A percentile compares a stretch with the other conserved stretches of the same genome.
These are phyloP conservation scores for Fonsecaea multimorphosa DNA, from an alignment of 2,329 filamentous ascomycete species.

Conservation along the genomic window DNA sequence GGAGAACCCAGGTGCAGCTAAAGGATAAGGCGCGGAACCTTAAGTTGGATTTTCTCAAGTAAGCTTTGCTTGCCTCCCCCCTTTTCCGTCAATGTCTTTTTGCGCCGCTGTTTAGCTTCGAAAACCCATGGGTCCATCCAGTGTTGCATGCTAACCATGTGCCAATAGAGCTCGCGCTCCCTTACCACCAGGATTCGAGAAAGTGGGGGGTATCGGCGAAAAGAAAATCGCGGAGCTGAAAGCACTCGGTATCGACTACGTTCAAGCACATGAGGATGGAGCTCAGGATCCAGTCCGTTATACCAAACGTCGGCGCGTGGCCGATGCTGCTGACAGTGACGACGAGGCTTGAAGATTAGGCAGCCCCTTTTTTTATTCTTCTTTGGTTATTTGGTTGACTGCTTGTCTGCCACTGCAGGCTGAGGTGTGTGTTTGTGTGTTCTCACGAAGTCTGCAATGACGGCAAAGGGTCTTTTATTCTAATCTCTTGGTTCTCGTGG, in stretches of 20 bases:
- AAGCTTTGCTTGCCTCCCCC: not conserved
- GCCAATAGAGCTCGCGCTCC: slow-evolving; percentile 22
- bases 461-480: too few relatives aligned
- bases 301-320: not conserved
- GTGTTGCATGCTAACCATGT: not conserved
- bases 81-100: not conserved
- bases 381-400: not conserved
- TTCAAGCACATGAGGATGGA: slow-evolving; percentile 13
- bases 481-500: too few relatives aligned
- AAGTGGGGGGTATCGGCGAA: slow-evolving; percentile 32
- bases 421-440: not conserved
- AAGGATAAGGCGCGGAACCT: slow-evolving; percentile 63
- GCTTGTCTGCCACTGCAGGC: not conserved
- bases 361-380: not conserved
- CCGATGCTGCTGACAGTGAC: slow-evolving; percentile 13
- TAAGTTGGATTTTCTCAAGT: slow-evolving; percentile 53
- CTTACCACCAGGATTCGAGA: slow-evolving; percentile 34
- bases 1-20: slow-evolving; percentile 59
- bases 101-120: not conserved
- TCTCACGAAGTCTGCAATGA: too few relatives aligned
- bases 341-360: not conserved
- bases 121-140: not conserved
- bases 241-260: slow-evolving; percentile 30
- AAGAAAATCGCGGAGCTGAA: slow-evolving; percentile 24
- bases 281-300: slow-evolving; percentile 6